Percentiles rank a stretch among this genome's conserved stretches.
Evolutionary conservation across 805 yeast species (phyloP).

Genomic region (Suhomyces kilbournensis): DNA sequence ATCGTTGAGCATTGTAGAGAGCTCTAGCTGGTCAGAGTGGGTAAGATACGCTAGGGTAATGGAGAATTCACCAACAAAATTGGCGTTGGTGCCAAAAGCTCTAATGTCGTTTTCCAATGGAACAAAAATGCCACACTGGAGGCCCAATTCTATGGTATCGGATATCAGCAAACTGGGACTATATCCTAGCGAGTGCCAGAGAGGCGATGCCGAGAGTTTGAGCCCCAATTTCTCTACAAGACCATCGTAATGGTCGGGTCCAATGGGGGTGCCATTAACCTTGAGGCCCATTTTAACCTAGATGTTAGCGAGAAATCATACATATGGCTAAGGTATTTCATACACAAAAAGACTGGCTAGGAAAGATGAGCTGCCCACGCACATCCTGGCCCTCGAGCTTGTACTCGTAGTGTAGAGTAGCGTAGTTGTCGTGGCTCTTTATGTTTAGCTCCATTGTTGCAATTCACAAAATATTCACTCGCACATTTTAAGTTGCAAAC

Average conservation of each 20-base stretch:
- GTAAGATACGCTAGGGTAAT: slow-evolving; percentile 2
- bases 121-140: slow-evolving; percentile 9
- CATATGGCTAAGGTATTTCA: not conserved
- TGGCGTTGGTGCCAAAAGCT: not conserved
- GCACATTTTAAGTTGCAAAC: not conserved
- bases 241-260: slow-evolving; percentile 5
- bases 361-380: slow-evolving; percentile 6
- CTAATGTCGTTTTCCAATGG: slow-evolving; percentile 2
- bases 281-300: not conserved
- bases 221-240: slow-evolving; percentile 13
- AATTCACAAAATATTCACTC: not conserved
- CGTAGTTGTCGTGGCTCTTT: not conserved
- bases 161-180: not conserved
- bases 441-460: not conserved
- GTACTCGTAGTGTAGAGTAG: not conserved
- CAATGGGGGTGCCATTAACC: not conserved
- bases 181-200: slow-evolving; percentile 8
- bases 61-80: not conserved
- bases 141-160: not conserved
- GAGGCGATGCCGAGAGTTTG: not conserved
- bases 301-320: not conserved
- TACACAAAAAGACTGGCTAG: slow-evolving; percentile 7
- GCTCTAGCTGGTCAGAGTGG: not conserved
- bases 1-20: slow-evolving; percentile 1
- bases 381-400: not conserved